phyloP scores from a whole-genome alignment of 1,139 yeast genomes.

The Meyerozyma sp. region DNA sequence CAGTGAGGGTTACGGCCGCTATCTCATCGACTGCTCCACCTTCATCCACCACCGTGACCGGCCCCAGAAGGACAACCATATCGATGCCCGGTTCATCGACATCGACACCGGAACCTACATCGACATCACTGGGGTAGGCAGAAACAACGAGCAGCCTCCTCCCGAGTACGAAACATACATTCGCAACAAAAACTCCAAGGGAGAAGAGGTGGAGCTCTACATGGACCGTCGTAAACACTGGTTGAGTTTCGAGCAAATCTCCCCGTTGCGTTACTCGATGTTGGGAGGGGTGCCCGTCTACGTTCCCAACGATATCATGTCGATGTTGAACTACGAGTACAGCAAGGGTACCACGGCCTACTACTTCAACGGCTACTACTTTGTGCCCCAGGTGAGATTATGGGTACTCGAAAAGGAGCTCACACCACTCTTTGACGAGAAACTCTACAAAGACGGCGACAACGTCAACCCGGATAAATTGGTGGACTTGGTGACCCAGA shows the following conservation, averaged over 20 bases:
- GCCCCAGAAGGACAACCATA: constrained; percentile 8
- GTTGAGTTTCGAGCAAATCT: constrained; percentile 25
- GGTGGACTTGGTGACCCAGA: constrained; percentile 10
- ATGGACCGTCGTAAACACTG: constrained; percentile 36
- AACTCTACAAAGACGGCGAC: constrained; percentile 9
- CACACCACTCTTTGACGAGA: constrained; percentile 8
- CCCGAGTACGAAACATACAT: constrained; percentile 20
- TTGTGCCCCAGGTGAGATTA: constrained; percentile 25
- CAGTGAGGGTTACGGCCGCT: constrained; percentile 10
- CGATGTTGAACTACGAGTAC: constrained; percentile 28
- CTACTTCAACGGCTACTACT: constrained; percentile 23
- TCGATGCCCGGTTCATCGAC: constrained; percentile 13
- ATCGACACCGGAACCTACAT: constrained; percentile 11
- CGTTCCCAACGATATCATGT: constrained; percentile 30
- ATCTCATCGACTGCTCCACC: constrained; percentile 10
- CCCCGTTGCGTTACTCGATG: constrained; percentile 27
- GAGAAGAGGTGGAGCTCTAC: constrained; percentile 19
- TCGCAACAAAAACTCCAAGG: constrained; percentile 8
- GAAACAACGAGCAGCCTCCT: constrained; percentile 13
- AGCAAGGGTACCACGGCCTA: constrained; percentile 20
- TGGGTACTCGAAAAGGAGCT: constrained; percentile 25
- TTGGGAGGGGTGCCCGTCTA: constrained; percentile 33
- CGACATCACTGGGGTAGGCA: constrained; percentile 12
- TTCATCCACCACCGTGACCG: constrained; percentile 9
- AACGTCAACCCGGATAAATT: constrained; percentile 11